Conservation (phyloP, 306 rosid species). For the Prosopis cineraria region DNA sequence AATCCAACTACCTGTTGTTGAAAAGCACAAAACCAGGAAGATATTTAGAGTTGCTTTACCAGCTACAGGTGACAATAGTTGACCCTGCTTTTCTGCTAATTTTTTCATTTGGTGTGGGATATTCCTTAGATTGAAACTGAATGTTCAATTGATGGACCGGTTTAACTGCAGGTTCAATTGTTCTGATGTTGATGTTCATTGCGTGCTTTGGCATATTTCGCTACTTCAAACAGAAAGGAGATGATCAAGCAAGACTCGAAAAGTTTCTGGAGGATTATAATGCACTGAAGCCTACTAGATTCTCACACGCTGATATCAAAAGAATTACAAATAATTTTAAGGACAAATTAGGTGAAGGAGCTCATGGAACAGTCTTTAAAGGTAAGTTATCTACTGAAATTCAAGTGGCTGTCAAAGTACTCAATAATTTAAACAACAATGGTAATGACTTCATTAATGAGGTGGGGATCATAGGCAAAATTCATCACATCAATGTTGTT, state of each 20-base stretch:
- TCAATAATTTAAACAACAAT: slow-evolving; percentile 24
- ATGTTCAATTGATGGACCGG: not conserved
- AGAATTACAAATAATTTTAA: slow-evolving; percentile 41
- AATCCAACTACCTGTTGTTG: not conserved
- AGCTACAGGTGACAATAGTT: not conserved
- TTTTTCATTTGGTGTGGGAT: not conserved
- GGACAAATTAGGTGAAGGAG: slow-evolving; percentile 39
- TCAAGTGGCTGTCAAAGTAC: slow-evolving; percentile 34
- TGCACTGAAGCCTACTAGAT: slow-evolving; percentile 42
- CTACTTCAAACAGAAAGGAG: slow-evolving; percentile 9
- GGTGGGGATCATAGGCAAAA: not conserved
- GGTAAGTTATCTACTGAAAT: slow-evolving; percentile 36
- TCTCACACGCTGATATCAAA: slow-evolving; percentile 42
- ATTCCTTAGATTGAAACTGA: not conserved
- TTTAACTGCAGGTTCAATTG: not conserved
- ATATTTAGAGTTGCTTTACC: not conserved
- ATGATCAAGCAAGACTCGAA: slow-evolving; percentile 35
- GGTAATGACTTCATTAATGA: slow-evolving; percentile 48
- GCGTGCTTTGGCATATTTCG: not conserved
- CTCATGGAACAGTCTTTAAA: slow-evolving; percentile 38
- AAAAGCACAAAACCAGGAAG: not conserved
- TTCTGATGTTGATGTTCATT: not conserved
- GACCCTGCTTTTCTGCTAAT: not conserved
- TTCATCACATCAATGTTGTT: slow-evolving; percentile 3
- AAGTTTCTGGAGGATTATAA: slow-evolving; percentile 40